Evolutionary conservation across 441 rosid genomes (phyloP), one percentile per base, ranked within the genome.

Genomic region (Pelargonium citronellum): DNA sequence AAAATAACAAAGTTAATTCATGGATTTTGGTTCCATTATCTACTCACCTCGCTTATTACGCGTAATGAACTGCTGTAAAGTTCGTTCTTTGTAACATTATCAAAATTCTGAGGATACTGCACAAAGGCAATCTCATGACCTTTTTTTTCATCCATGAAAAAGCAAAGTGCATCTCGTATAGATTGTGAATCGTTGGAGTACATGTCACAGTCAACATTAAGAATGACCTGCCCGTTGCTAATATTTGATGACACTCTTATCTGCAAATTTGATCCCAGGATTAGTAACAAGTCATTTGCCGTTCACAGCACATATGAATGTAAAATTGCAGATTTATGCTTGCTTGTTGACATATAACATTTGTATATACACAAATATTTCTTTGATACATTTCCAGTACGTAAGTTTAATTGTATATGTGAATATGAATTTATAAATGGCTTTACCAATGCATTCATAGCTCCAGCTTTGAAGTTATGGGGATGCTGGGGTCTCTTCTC

Each of bases 401-500:
- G 27, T 24, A 24, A 24, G 27, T 24, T 24, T 24, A 24, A 24
- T 24, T 0, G 27, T 24, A 24, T 24, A 24, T 24, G 27, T 24
- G 27, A 24, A 24, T 24, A 24, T 24, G 27, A 0, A 24, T 24
- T 24, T 24, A 24, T 24, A 24, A 24, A 24, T 24, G n/a, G 19
- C 13, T 55, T 30, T 80, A 90, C 96, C 88, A 91, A 69, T 9
- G 90, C 85, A 74, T 90, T 92, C 88, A 90, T 85, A 9, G 97
- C 77, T 72, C 97, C 96, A 30, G 96, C 96, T 73, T 92, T 92
- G 83, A 86, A 92, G 70, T 92, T 79, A 71, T 88, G 95, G 67
- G 58, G 82, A 79, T 80, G 71, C 12, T 85, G 74, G 1, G 89
- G 87, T 73, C 94, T 75, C 81, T 91, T 91, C 80, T 89, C 91